A percentile compares a stretch with the other conserved stretches of the same genome.
These are phyloP conservation scores for Plasmodiophora brassicae DNA, from an alignment of 208 protist species.

Conservation along the genomic window DNA sequence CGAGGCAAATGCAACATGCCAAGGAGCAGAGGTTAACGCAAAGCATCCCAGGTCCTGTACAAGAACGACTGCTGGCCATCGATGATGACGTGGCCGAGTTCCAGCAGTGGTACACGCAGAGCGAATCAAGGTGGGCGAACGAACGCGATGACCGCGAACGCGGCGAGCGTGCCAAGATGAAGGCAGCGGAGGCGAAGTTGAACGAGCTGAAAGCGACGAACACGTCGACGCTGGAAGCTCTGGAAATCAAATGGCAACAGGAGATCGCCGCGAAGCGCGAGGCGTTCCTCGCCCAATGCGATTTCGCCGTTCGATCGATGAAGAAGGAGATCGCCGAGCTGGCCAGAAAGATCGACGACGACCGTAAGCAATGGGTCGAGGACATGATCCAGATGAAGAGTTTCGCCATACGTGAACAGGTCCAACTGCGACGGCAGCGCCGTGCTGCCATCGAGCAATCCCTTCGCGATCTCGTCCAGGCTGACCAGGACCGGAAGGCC, in stretches of 20 bases:
- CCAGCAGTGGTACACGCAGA: background rate
- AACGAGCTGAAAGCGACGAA: background rate
- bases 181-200: background rate
- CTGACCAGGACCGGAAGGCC: too few relatives aligned
- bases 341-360: background rate
- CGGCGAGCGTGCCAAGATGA: background rate
- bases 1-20: background rate
- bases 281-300: background rate
- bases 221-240: background rate
- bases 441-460: too few relatives aligned
- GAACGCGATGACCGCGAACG: background rate
- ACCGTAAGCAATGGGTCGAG: background rate
- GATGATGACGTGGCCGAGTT: background rate
- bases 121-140: background rate
- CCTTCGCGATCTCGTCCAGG: too few relatives aligned
- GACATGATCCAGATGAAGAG: constrained; percentile 30
- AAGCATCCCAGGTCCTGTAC: too few relatives aligned
- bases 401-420: background rate
- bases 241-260: background rate
- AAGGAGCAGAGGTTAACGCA: background rate
- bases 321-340: background rate
- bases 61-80: background rate
- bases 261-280: background rate
- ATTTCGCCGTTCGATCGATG: background rate
- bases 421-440: too few relatives aligned